Base-by-base conservation (phyloP, 345 rosid species). In the Aquilaria malaccensis region DNA sequence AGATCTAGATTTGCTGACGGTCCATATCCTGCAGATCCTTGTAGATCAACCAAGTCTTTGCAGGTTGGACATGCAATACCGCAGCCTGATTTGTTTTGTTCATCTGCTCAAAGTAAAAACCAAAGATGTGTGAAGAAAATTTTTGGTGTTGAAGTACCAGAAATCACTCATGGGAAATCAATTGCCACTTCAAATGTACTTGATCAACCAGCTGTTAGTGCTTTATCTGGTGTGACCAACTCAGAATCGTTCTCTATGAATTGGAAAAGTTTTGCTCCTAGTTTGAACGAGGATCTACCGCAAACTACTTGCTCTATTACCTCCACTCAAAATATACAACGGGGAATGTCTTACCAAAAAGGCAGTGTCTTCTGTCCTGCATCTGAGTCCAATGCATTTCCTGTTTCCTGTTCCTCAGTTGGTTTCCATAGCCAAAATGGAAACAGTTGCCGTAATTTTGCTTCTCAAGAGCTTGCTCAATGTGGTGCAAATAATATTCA, bases 371-470 rank as follows among this genome's bases (percentile, higher is more conserved):
- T 32, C 45, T 58, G 76, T 68, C 69, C 78, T 62, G 72, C 69
- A 60, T 65, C 76, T 66, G 79, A 76, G 45, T 80, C 81, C 11
- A 81, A 74, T 70, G 77, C 75, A 50, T 63, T 70, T 45, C 59
- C n/a, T 13, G 58, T 60, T 68, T 50, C 52, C 53, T 33, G 14
- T 41, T 53, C 68, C 15, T 64, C 62, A 1, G 63, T 50, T 60
- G 65, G 66, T 50, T 75, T 68, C 54, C 52, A 62, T 47, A 46
- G 49, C 49, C 50, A 9, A 41, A 71, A 69, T 59, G 69, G 67
- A 45, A 52, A 50, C 56, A 64, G 49, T 58, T 62, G 53, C 62
- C 50, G 60, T 58, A 52, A 63, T 64, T 68, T 59, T 49, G 65
- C 72, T 61, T 66, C 66, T 47, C 69, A 69, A 63, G 66, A 65